Evolutionary conservation across 202 grass and related monocot genomes (phyloP).

Genomic region (Panicum hallii): DNA sequence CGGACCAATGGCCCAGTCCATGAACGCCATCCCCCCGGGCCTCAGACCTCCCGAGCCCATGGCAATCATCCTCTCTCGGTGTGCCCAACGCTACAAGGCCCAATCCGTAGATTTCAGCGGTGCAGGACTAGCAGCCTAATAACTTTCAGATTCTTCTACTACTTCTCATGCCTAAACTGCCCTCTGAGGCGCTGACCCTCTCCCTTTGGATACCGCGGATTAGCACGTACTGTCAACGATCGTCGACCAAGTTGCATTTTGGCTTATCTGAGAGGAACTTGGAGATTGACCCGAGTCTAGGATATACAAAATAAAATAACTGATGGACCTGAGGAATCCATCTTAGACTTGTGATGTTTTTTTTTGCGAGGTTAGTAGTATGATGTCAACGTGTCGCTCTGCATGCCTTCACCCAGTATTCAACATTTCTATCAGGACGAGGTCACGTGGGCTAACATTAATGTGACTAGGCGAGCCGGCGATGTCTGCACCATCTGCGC

Average conservation of each 20-base stretch:
- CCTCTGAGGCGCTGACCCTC: neutral
- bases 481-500: neutral
- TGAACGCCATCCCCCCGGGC: too few relatives aligned
- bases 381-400: slow-evolving; percentile 17
- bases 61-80: too few relatives aligned
- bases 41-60: too few relatives aligned
- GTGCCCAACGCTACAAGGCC: too few relatives aligned
- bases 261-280: neutral
- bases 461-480: neutral
- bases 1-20: too few relatives aligned
- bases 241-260: slow-evolving; percentile 5
- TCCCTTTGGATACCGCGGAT: neutral
- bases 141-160: neutral
- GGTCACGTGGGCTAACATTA: slow-evolving; percentile 8
- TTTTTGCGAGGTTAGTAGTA: neutral
- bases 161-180: neutral
- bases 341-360: neutral
- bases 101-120: neutral
- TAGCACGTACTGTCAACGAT: neutral
- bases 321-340: neutral
- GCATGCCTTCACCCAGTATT: neutral
- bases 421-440: neutral
- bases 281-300: neutral
- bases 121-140: neutral
- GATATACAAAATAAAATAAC: neutral